These are phyloP conservation scores for Pseudonitzschia delicatissima DNA, from an alignment of 108 stramenopile species.

Conservation along the genomic window DNA sequence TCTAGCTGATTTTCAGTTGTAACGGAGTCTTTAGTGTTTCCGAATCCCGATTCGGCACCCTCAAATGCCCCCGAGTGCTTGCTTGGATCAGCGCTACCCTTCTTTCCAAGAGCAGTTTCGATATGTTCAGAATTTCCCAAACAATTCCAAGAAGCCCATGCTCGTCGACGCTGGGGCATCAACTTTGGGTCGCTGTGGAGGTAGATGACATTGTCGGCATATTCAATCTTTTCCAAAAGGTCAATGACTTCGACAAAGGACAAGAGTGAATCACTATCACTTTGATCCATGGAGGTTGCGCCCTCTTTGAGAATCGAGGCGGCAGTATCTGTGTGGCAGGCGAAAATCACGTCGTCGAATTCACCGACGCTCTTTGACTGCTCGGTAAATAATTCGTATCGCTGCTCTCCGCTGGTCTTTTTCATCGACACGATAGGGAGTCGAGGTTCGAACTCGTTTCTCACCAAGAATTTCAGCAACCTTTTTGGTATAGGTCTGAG, in stretches of 20 bases:
- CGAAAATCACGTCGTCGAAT: constrained; percentile 88
- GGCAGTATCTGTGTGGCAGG: constrained; percentile 86
- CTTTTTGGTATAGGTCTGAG: constrained; percentile 72
- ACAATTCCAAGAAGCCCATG: constrained; percentile 96
- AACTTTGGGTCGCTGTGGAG: constrained; percentile 88
- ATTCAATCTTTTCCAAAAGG: constrained; percentile 51
- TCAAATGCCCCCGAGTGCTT: constrained; percentile 56
- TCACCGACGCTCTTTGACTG: constrained; percentile 35
- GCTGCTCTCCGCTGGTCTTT: constrained; percentile 23
- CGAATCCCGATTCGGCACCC: constrained; percentile 74
- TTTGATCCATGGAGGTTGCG: not conserved
- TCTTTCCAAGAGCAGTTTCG: constrained; percentile 6
- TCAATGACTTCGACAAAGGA: constrained; percentile 10
- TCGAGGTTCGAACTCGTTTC: constrained; percentile 42
- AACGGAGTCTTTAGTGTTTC: constrained; percentile 31
- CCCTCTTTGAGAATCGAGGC: constrained; percentile 46
- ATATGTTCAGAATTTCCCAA: constrained; percentile 60
- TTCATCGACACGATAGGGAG: constrained; percentile 52
- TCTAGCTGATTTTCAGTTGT: constrained; percentile 31
- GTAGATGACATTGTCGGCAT: constrained; percentile 85
- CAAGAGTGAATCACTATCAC: not conserved
- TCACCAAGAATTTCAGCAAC: constrained; percentile 61
- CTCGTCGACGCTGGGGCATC: constrained; percentile 81
- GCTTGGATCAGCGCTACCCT: not conserved
- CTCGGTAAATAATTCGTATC: constrained; percentile 51